Base-by-base conservation (phyloP, 2,329 filamentous ascomycete genomes). In the Rosellinia necatrix region DNA sequence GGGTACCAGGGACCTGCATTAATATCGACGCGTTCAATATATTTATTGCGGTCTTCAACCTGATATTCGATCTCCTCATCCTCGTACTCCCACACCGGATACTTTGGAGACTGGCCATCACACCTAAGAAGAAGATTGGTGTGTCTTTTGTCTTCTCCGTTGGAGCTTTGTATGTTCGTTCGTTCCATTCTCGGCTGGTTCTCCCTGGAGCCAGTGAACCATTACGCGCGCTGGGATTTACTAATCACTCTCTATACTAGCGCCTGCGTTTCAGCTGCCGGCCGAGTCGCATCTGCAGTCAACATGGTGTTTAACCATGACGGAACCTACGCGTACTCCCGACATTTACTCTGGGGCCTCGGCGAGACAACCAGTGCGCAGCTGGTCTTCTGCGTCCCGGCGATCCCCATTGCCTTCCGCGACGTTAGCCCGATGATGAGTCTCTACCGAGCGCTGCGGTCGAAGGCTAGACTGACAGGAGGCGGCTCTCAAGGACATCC, bases 21-120 rank as follows among this genome's bases (percentile, higher is more conserved):
- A 15, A 40, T n/a, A 27, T 29, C 22, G 19, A 27, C 12, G 43
- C 17, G 4, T 49, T 56, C 17, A 51, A 55, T 22, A 24, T 59
- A 9, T 47, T 35, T 10, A 56, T 51, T 3, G 30, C 60, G 0
- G 12, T 21, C 4, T 38, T 64, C 24, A 34, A 59, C 25, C 15
- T 61, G 70, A 71, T 76, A 60, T 78, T 76, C 55, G 69, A 72
- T 8, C 69, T 75, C 29, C 71, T 78, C 63, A 78, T 79, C 61
- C 65, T 78, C 9, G 72, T 78, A 58, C 64, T 78, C 25, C 76
- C 75, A 58, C 72, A 75, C 58, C 75, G 75, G 63, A 76, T 76
- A 21, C 75, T 76, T 35, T 75, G 75, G 67, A 78, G 76, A 47
- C 76, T 79, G 65, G 73, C 77, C 51, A 74, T 76, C 3, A 76